A percentile compares a stretch with the other conserved stretches of the same genome.
phyloP scores from a whole-genome alignment of 1,284 basidiomycete genomes.

The Phylloporus sp. region DNA sequence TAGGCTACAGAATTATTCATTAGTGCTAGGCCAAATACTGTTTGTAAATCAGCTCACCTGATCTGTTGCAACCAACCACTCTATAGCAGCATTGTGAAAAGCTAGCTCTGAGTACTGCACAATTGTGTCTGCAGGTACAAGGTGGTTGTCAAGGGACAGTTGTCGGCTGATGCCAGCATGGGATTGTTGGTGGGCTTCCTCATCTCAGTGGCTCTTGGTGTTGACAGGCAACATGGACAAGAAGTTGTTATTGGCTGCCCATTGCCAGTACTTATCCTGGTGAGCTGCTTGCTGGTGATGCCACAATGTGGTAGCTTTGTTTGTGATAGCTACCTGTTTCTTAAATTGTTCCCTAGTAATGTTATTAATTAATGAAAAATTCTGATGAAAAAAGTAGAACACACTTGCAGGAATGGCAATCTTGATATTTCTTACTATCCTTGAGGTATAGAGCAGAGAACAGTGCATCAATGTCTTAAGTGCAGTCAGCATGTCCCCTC shows the following conservation, averaged over 20 bases:
- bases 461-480: constrained; percentile 4
- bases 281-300: constrained; percentile 11
- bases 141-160: constrained; percentile 12
- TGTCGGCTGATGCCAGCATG: not conserved
- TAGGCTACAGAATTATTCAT: constrained; percentile 4
- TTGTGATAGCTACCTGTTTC: not conserved
- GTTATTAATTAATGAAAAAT: not conserved
- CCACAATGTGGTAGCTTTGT: not conserved
- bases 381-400: not conserved
- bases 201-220: not conserved
- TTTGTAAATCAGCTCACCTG: constrained; percentile 30
- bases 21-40: not conserved
- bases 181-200: constrained; percentile 4
- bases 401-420: not conserved
- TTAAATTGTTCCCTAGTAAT: constrained; percentile 14
- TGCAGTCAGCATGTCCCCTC: not conserved
- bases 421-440: not conserved
- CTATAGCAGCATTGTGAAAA: constrained; percentile 30
- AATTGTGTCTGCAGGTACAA: constrained; percentile 2
- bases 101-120: constrained; percentile 25
- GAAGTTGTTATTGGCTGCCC: constrained; percentile 5
- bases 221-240: constrained; percentile 4
- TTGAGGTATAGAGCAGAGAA: constrained; percentile 1
- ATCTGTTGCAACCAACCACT: constrained; percentile 40
- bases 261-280: not conserved